Conservation (phyloP, 345 rosid species). For the Eucalyptus cladocalyx region DNA sequence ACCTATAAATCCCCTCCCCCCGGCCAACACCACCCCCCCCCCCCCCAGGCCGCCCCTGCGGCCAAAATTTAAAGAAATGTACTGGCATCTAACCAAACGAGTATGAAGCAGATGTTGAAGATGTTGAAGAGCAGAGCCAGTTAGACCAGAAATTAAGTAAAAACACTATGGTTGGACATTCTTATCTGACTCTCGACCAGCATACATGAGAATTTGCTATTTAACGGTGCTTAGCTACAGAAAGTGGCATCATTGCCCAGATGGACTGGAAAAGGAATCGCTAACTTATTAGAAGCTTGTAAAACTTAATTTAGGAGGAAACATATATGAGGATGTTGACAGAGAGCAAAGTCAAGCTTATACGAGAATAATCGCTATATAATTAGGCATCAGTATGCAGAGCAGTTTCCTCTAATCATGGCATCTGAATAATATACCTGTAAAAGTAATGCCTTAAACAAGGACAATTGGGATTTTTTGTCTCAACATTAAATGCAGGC, state of each 20-base stretch:
- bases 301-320: background rate
- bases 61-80: background rate
- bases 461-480: background rate
- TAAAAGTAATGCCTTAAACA: background rate
- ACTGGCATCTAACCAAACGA: background rate
- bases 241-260: background rate
- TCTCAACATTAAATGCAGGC: background rate
- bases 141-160: background rate
- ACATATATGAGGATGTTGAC: background rate
- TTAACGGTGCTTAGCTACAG: background rate
- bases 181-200: background rate
- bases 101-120: background rate
- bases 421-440: background rate
- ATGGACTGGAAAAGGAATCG: background rate
- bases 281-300: background rate
- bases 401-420: background rate
- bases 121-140: background rate
- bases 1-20: background rate
- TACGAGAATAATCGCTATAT: background rate
- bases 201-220: background rate
- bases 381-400: background rate
- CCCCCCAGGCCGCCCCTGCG: fast-evolving
- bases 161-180: background rate
- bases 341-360: background rate
- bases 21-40: too few relatives aligned